Evolutionary conservation across 2,329 filamentous ascomycete genomes (phyloP).

Genomic region (Helminthosporium solani): DNA sequence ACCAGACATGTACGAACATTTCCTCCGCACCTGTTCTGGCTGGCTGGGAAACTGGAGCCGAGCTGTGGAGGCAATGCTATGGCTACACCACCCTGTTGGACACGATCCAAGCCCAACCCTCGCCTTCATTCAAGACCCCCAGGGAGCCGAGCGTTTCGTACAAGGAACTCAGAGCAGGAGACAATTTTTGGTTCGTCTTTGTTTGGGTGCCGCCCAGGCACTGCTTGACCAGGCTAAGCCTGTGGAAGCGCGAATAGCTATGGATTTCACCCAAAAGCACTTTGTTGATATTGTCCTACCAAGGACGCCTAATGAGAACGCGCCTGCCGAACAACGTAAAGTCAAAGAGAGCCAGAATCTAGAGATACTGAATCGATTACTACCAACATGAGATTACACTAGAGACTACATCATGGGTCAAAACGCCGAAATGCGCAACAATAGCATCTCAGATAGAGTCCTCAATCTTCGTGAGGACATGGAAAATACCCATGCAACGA

Average conservation of each 20-base stretch:
- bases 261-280: constrained; percentile 32
- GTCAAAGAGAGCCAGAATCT: constrained; percentile 23
- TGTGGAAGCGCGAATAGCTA: constrained; percentile 29
- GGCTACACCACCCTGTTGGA: constrained; percentile 30
- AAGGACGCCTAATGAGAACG: constrained; percentile 7
- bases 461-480: too few relatives aligned
- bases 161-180: constrained; percentile 12
- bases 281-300: constrained; percentile 34
- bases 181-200: constrained; percentile 32
- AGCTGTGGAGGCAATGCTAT: constrained; percentile 29
- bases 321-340: constrained; percentile 4
- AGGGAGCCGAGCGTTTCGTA: constrained; percentile 17
- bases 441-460: too few relatives aligned
- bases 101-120: constrained; percentile 22
- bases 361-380: constrained; percentile 27
- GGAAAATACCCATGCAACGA: too few relatives aligned
- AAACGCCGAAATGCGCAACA: too few relatives aligned
- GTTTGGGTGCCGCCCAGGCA: constrained; percentile 31
- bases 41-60: constrained; percentile 28
- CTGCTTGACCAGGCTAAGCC: constrained; percentile 30
- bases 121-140: constrained; percentile 23
- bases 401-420: too few relatives aligned
- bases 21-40: constrained; percentile 18
- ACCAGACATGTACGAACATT: constrained; percentile 25
- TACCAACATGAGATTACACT: constrained; percentile 16